These are phyloP conservation scores for Shiraia bambusicola DNA, from an alignment of 2,329 filamentous ascomycete species.

Conservation along the genomic window DNA sequence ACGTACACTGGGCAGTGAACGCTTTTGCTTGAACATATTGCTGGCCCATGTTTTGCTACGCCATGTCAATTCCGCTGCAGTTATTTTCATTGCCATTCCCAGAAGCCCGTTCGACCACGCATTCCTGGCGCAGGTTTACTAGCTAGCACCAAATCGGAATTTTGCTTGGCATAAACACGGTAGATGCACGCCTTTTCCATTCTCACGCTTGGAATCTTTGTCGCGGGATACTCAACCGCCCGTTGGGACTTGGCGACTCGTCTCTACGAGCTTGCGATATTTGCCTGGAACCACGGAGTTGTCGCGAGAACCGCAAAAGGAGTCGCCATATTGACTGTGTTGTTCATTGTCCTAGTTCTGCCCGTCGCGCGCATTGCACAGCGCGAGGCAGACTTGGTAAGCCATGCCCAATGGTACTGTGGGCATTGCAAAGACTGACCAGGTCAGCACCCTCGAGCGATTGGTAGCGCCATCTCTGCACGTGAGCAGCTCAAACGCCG, in stretches of 20 bases:
- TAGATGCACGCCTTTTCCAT: conserved; percentile 98
- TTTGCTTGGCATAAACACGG: conserved; percentile 26
- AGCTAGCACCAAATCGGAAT: not conserved
- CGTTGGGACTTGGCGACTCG: conserved; percentile 98
- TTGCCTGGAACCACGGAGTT: conserved; percentile 98
- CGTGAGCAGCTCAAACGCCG: conserved; percentile 91
- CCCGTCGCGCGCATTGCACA: conserved; percentile 82
- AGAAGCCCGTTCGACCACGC: no score
- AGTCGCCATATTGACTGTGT: conserved; percentile 75
- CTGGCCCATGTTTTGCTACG: conserved; percentile 9
- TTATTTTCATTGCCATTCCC: conserved; percentile 7
- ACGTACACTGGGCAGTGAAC: conserved; percentile 9
- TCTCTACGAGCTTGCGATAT: conserved; percentile 93
- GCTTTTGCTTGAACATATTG: conserved; percentile 3
- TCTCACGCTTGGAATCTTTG: conserved; percentile 95
- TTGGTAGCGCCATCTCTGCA: conserved; percentile 81
- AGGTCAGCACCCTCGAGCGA: conserved; percentile 75
- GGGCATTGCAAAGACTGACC: conserved; percentile 12
- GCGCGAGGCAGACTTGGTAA: conserved; percentile 77
- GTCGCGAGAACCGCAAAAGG: conserved; percentile 85
- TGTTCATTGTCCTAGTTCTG: conserved; percentile 82
- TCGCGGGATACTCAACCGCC: conserved; percentile 98
- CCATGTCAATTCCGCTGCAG: conserved; percentile 17
- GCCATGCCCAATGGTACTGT: conserved; percentile 28
- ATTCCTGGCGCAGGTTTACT: not conserved